Evolutionary conservation across 1,139 yeast genomes (phyloP), one percentile per base, ranked within the genome.

Genomic region (Taphrina communis): DNA sequence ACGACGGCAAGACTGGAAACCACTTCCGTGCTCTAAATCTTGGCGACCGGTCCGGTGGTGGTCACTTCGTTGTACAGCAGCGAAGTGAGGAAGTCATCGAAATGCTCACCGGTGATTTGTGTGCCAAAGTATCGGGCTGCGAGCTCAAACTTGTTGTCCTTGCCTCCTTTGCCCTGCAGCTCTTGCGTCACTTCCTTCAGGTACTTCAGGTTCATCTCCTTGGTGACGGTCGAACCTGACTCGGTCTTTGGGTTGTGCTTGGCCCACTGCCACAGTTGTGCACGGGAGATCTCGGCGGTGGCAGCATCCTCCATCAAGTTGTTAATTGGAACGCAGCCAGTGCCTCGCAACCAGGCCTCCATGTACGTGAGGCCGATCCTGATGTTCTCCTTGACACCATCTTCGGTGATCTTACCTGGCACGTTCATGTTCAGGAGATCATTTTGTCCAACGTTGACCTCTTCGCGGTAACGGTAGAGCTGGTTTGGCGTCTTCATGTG

Each of bases 301-400:
- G 94, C 94, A 68, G 94, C 94, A 76, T 89, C 94, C 80, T 89
- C 95, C 95, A 89, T 89, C 80, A 88, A 82, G 78, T 84, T 87
- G 82, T 88, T 88, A 79, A 89, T 88, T 75, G 95, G 93, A 71
- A 89, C 92, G 81, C 92, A 87, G 35, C 94, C 94, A 73, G 86
- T 80, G 71, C 90, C 89, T 75, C 91, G 84, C 76, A 89, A 84
- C 94, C 94, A 89, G 55, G 93, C 93, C 81, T 88, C 94, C 80
- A 88, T 87, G 80, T 89, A 88, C 41, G 88, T 85, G 72, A 89
- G 83, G 69, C 94, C 94, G 80, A 88, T 88, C 76, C 83, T 82
- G 73, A 88, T 81, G 80, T 88, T 88, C 75, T 86, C 82, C 77
- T 90, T 84, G 76, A 89, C 86, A 76, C 94, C 94, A 71, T 82